Conservation (phyloP, 1,284 basidiomycete genomes). For the Abortiporus biennis region DNA sequence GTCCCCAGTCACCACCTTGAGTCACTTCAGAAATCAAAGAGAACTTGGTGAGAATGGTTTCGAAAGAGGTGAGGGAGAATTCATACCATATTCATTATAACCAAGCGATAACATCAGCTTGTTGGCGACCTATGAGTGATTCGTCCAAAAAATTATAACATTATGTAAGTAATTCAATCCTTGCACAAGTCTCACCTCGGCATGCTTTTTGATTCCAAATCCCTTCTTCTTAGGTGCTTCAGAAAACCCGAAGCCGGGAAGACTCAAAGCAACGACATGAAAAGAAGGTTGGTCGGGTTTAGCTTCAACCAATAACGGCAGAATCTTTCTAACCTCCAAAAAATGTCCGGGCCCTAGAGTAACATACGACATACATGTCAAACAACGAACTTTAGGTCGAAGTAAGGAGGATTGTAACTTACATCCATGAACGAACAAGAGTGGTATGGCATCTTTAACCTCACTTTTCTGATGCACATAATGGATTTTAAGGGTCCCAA, state of each 20-base stretch:
- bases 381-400: background rate
- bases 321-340: slow-evolving; percentile 46
- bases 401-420: slow-evolving; percentile 13
- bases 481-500: slow-evolving; percentile 34
- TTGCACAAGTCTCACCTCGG: slow-evolving; percentile 11
- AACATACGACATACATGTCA: background rate
- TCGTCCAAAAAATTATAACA: background rate
- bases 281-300: slow-evolving; percentile 45
- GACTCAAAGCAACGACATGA: slow-evolving; percentile 47
- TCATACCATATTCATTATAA: slow-evolving; percentile 40
- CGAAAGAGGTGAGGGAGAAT: background rate
- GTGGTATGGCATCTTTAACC: slow-evolving; percentile 31
- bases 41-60: background rate
- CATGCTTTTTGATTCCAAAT: slow-evolving; percentile 17
- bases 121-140: slow-evolving; percentile 27
- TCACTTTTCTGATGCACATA: slow-evolving; percentile 34
- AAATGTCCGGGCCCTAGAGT: slow-evolving; percentile 54
- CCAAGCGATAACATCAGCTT: slow-evolving; percentile 42
- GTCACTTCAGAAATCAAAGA: slow-evolving; percentile 24
- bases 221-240: slow-evolving; percentile 34
- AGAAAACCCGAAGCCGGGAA: slow-evolving; percentile 55
- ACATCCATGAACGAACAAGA: slow-evolving; percentile 46
- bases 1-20: slow-evolving; percentile 44
- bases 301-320: slow-evolving; percentile 39
- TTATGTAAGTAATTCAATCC: background rate